A percentile compares a stretch with the other conserved stretches of the same genome.
Conservation (phyloP, 257 asterid genomes). For the Gynochthodes officinalis region DNA sequence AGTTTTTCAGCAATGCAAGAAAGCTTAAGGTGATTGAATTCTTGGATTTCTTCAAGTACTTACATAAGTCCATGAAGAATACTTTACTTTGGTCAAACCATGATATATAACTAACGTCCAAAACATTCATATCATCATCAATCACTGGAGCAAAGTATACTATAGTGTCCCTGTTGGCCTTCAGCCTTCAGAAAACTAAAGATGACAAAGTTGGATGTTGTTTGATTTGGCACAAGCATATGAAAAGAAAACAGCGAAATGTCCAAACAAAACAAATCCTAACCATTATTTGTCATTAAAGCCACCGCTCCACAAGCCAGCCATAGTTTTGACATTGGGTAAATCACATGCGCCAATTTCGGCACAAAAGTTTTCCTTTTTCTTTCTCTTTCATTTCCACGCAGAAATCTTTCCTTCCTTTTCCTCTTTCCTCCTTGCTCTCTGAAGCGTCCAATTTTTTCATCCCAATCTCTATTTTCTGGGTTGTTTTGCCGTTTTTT, state of each 20-base stretch:
- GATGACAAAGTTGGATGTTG: no score
- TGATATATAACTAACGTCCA: no score
- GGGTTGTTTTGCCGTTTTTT: not conserved
- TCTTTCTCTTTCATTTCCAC: conserved; percentile 21
- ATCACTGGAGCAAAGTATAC: no score
- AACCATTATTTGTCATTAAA: not conserved
- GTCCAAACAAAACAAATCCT: not conserved
- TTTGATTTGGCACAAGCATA: no score
- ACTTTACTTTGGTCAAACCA: no score
- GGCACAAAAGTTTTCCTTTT: conserved; percentile 20
- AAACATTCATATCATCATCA: no score
- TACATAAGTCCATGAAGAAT: not conserved
- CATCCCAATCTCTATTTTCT: no score
- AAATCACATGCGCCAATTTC: conserved; percentile 25
- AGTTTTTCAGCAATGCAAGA: not conserved
- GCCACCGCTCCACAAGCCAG: not conserved
- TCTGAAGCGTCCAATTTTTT: conserved; percentile 14
- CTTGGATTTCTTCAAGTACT: not conserved
- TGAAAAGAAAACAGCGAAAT: not conserved
- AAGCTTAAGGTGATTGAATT: not conserved
- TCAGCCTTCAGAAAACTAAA: no score
- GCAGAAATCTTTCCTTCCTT: not conserved
- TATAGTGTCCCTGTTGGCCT: no score
- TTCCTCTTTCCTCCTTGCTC: not conserved
- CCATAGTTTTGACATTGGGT: not conserved